Evolutionary conservation across 2,329 filamentous ascomycete genomes (phyloP), one percentile per base, ranked within the genome.

Genomic region (Ophiostoma tasmaniense): DNA sequence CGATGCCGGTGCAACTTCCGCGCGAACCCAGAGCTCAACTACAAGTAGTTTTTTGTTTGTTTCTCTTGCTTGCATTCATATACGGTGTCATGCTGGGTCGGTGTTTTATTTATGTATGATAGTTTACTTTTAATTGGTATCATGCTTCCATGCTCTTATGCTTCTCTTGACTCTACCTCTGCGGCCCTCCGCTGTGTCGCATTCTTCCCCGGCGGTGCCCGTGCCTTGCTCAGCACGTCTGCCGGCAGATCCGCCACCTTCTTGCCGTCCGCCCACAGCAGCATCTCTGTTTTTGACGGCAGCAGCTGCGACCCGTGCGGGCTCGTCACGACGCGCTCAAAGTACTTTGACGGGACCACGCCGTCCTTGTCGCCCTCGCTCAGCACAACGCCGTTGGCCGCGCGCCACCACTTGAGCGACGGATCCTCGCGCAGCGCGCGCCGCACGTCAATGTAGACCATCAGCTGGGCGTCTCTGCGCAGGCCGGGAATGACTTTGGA

Each of bases 301-400:
- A 68, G 22, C 33, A 64, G 52, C 42, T 39, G 28, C 2, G 35
- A 50, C 85, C 77, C 85, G 68, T 81, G 79, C 70, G 79, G 84
- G 71, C 89, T 79, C 0, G 87, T 89, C 72, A 86, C 85, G 1
- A 94, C 93, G 75, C 86, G 84, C 79, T 85, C 85, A 75, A 96
- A 94, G 75, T 89, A 92, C 73, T 84, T 82, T 25, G 85, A 5
- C 37, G 87, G 84, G 72, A 96, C 80, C 7, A 91, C 67, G 0
- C 89, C 90, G 4, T 86, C 79, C 64, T 79, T 85, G 70, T 85
- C 80, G 67, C 80, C 87, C 74, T 87, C 86, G 2, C 85, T 89
- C 72, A 94, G 79, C 71, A 93, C 83, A 10, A 94, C 91, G 1
- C 87, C 89, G 75, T 94, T 94, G 73, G 90, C 89, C 76, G 90